These are phyloP conservation scores for Monosporozyma servazzii DNA, from an alignment of 805 yeast genomes.

Conservation along the genomic window DNA sequence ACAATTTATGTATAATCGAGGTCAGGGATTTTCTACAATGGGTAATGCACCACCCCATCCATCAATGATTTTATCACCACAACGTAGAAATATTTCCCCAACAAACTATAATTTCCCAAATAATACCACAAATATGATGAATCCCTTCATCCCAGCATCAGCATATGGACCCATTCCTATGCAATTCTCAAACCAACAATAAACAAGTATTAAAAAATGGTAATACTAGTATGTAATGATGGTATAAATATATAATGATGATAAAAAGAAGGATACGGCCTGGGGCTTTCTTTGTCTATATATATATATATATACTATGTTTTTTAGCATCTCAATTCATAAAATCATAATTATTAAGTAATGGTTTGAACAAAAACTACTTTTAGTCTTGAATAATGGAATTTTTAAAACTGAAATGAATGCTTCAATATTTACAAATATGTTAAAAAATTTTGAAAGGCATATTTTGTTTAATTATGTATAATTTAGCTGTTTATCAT, in stretches of 20 bases:
- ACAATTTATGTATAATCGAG: background rate
- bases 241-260: background rate
- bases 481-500: background rate
- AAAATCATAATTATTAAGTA: too few species aligned
- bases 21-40: background rate
- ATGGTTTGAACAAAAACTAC: too few species aligned
- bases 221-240: background rate
- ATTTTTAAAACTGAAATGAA: too few species aligned
- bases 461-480: background rate
- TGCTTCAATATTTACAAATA: too few species aligned
- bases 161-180: background rate
- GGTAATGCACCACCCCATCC: background rate
- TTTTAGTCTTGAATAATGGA: too few species aligned
- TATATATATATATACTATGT: background rate
- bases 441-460: background rate
- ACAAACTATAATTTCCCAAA: background rate
- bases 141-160: slow-evolving; percentile 1
- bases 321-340: background rate
- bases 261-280: background rate
- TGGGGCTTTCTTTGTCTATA: background rate
- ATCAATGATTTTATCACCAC: background rate
- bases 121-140: background rate
- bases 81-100: background rate
- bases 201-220: too few species aligned
- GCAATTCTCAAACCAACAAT: background rate